Percentiles rank a stretch among this genome's conserved stretches.
phyloP scores from a whole-genome alignment of 208 protist genomes.

The Strigomonas galati region DNA sequence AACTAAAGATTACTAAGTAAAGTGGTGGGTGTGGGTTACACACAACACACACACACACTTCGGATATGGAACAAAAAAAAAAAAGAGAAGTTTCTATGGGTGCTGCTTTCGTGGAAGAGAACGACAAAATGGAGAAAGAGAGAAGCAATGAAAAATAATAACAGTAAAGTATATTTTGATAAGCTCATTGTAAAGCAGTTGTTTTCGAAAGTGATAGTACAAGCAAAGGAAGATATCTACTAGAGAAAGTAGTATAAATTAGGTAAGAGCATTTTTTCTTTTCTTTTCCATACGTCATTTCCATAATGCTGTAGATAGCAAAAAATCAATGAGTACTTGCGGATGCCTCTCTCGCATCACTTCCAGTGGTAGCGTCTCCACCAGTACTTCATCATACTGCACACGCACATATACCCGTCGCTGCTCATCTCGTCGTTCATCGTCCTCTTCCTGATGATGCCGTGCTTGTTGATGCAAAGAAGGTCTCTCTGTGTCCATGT shows the following conservation, averaged over 20 bases:
- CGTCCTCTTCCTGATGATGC: too few relatives aligned
- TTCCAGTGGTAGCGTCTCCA: constrained; percentile 64
- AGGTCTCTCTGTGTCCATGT: too few relatives aligned
- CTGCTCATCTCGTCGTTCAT: too few relatives aligned
- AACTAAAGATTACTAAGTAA: too few relatives aligned
- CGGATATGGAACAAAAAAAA: too few relatives aligned
- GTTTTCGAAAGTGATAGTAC: too few relatives aligned
- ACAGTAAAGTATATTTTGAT: too few relatives aligned
- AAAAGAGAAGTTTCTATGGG: background rate
- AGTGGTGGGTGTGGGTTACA: too few relatives aligned
- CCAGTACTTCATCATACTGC: constrained; percentile 55
- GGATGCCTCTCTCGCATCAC: constrained; percentile 71
- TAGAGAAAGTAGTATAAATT: background rate
- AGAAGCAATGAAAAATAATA: background rate
- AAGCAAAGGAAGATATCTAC: background rate
- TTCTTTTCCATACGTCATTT: constrained; percentile 16
- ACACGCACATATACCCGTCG: constrained; percentile 62
- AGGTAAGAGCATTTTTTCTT: background rate
- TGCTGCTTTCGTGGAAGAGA: background rate
- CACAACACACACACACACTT: too few relatives aligned
- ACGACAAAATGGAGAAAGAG: background rate
- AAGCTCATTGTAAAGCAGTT: too few relatives aligned
- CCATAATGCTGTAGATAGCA: constrained; percentile 68
- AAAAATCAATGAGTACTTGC: constrained; percentile 76
- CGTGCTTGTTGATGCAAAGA: too few relatives aligned